A percentile compares a stretch with the other conserved stretches of the same genome.
phyloP scores from a whole-genome alignment of 495 filamentous ascomycete genomes.

The Daldinia loculata region DNA sequence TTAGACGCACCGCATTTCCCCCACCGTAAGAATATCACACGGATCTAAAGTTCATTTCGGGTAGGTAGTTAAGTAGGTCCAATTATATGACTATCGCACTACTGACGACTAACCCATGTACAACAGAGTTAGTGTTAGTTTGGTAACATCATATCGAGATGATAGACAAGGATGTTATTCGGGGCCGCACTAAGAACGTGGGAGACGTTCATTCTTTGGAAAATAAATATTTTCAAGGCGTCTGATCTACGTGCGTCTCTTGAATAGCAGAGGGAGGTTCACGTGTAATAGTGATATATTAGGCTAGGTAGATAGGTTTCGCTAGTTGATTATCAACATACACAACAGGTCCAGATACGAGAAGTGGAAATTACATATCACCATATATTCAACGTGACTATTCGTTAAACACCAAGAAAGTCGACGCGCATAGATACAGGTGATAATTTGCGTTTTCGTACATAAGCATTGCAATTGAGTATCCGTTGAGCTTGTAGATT shows the following conservation, averaged over 20 bases:
- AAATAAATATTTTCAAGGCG: neutral
- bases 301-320: neutral
- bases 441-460: neutral
- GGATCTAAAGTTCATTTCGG: slow-evolving; percentile 15
- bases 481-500: neutral
- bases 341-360: neutral
- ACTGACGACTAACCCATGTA: slow-evolving; percentile 3
- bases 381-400: neutral
- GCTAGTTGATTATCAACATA: neutral
- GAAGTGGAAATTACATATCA: neutral
- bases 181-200: neutral
- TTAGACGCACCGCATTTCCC: slow-evolving; percentile 15
- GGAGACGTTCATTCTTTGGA: neutral
- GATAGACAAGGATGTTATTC: neutral
- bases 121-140: neutral
- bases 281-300: neutral
- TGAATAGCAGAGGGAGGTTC: neutral
- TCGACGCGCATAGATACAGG: no score
- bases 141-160: neutral
- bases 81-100: slow-evolving; percentile 4
- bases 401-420: neutral
- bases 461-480: neutral
- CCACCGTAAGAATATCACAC: slow-evolving; percentile 18
- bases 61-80: slow-evolving; percentile 13
- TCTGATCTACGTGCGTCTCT: neutral